A percentile compares a stretch with the other conserved stretches of the same genome.
Evolutionary conservation across 1,284 basidiomycete genomes (phyloP).

Genomic region (Volvariella volvacea): DNA sequence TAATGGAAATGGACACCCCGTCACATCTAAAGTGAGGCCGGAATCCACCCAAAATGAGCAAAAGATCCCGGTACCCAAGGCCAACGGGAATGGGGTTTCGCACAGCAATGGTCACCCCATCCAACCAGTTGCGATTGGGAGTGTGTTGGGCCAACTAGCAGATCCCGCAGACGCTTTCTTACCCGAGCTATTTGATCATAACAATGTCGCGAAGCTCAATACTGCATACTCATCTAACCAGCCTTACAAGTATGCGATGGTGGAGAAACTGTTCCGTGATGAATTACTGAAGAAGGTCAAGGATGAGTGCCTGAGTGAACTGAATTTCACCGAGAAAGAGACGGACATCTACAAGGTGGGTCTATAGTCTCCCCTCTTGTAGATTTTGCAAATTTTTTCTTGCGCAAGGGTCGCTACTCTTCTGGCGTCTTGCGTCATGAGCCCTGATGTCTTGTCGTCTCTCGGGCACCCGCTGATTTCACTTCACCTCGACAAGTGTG

Average conservation of each 20-base stretch:
- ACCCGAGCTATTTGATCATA: conserved; percentile 47
- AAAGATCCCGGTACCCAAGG: background rate
- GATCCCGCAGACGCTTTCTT: conserved; percentile 40
- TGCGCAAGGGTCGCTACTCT: background rate
- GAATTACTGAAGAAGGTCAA: conserved; percentile 73
- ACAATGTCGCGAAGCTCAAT: conserved; percentile 48
- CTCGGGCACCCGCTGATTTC: too few species aligned
- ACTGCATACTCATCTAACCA: conserved; percentile 49
- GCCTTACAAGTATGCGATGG: conserved; percentile 83
- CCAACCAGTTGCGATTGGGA: background rate
- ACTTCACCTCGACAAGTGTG: too few species aligned
- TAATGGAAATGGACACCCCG: background rate
- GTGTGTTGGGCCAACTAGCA: background rate
- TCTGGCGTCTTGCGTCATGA: too few species aligned
- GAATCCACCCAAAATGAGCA: too few species aligned
- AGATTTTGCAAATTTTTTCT: conserved; percentile 2
- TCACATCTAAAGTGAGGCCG: conserved; percentile 1
- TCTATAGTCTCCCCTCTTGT: background rate
- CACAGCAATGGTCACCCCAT: background rate
- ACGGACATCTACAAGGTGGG: conserved; percentile 97
- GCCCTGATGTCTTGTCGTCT: too few species aligned
- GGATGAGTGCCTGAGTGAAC: conserved; percentile 77
- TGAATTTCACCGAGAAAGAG: conserved; percentile 95
- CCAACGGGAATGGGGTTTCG: background rate
- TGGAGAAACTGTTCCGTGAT: conserved; percentile 82